Base-by-base conservation (phyloP, 768 basidiomycete species). In the Suillus discolor region DNA sequence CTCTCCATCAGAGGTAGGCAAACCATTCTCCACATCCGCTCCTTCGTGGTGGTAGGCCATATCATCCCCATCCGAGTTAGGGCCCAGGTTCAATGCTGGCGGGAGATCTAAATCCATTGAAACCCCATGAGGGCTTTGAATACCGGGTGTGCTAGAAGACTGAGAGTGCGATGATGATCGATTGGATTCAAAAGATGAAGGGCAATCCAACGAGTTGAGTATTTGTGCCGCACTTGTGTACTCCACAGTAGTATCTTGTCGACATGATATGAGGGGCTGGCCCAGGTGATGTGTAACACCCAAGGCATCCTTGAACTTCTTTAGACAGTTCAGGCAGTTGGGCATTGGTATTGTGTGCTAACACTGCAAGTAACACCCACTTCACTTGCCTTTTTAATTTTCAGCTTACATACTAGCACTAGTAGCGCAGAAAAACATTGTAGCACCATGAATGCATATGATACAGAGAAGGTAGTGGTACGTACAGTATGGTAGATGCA, bases 221-320 rank as follows among this genome's bases (percentile, higher is more conserved):
- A 57, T 20, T 41, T 34, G 12, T 57, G 57, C 57, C 18, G 57
- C 57, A 57, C 31, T 36, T 36, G 39, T 57, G 20, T 36, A 41
- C 39, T 41, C 34, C 23, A 36, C 20, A 41, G 34, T 57, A 38
- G 20, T 57, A 34, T 18, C 6, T 45, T 45, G 20, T 45, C 20
- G 9, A 23, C 34, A 57, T 41, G 57, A 34, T 57, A 41, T 6
- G 11, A 57, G 57, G 57, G 57, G 57, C 57, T 57, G 31, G 39
- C 31, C 18, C 18, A 57, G 57, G 39, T 57, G 57, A 36, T 16
- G 16, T 20, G 39, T 57, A 57, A 57, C 57, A 57, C 34, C 23
- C 34, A 28, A 57, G 34, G 34, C 16, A 41, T 57, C 20, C 34
- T 57, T 34, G 31, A 57, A 57, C 57, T 57, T 57, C 57, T 36